A percentile compares a stretch with the other conserved stretches of the same genome.
phyloP scores from a whole-genome alignment of 495 filamentous ascomycete species.

The Astrothelium subdiscretum region DNA sequence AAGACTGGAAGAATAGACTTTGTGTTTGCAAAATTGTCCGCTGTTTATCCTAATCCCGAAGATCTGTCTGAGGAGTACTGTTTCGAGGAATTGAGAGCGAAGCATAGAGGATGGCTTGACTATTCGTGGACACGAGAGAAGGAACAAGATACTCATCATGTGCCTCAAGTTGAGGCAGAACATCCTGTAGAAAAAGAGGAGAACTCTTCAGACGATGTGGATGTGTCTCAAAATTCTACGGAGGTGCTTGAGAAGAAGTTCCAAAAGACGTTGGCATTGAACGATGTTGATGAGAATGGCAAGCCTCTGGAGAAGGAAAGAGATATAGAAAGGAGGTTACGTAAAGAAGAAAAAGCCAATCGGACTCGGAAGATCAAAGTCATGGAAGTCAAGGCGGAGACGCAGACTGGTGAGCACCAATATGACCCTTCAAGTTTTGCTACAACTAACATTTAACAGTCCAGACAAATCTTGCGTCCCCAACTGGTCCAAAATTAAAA shows the following conservation, averaged over 20 bases:
- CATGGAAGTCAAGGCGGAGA: conserved; percentile 63
- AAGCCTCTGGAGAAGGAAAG: conserved; percentile 19
- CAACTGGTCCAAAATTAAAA: conserved; percentile 62
- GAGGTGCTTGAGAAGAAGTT: conserved; percentile 9
- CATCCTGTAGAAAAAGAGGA: neutral
- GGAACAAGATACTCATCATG: neutral
- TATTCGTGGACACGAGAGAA: conserved; percentile 45
- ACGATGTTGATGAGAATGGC: conserved; percentile 28
- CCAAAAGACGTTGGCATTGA: conserved; percentile 13
- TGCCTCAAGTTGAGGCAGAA: neutral
- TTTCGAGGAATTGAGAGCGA: conserved; percentile 84
- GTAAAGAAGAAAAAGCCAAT: conserved; percentile 30
- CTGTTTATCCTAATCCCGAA: conserved; percentile 66
- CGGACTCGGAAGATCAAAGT: conserved; percentile 56
- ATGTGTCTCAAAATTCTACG: neutral
- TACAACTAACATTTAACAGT: conserved; percentile 40
- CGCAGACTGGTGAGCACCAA: conserved; percentile 63
- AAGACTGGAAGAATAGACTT: conserved; percentile 68
- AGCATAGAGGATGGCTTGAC: conserved; percentile 63
- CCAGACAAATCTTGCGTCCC: conserved; percentile 84
- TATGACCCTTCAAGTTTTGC: neutral
- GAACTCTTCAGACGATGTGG: conserved; percentile 2
- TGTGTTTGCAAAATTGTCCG: conserved; percentile 74
- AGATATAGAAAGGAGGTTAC: conserved; percentile 23
- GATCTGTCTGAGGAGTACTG: conserved; percentile 61